These are phyloP conservation scores for Prunella vulgaris DNA, from an alignment of 257 asterid genomes.

Conservation along the genomic window DNA sequence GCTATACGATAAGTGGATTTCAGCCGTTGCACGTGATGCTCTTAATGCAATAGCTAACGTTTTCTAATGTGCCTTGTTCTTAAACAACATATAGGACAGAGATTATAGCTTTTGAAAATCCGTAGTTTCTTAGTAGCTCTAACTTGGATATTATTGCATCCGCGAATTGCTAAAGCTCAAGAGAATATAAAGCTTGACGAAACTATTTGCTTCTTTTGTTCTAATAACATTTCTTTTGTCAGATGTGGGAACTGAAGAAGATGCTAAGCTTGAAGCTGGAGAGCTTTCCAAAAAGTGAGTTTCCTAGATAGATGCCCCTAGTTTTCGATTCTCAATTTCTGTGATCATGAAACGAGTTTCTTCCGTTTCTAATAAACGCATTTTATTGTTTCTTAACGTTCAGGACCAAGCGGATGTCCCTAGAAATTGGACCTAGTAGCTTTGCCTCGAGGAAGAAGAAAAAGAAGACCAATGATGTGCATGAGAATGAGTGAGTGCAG, in stretches of 20 bases:
- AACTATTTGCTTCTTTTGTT: constrained; percentile 1
- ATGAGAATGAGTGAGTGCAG: constrained; percentile 9
- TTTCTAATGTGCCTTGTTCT: neutral
- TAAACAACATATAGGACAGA: neutral
- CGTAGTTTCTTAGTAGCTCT: neutral
- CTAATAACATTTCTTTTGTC: constrained; percentile 21
- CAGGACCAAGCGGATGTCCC: constrained; percentile 80
- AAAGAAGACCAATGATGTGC: constrained; percentile 44
- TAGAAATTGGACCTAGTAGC: constrained; percentile 76
- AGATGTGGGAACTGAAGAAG: constrained; percentile 49
- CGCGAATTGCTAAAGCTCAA: neutral
- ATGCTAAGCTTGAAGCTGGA: constrained; percentile 38
- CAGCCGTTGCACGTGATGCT: neutral
- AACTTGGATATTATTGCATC: neutral
- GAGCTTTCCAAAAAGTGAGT: constrained; percentile 67
- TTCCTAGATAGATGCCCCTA: neutral
- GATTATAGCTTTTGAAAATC: neutral
- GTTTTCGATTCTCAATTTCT: neutral
- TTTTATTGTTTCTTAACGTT: neutral
- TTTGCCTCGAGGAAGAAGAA: constrained; percentile 79
- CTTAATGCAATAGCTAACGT: neutral
- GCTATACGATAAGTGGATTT: neutral
- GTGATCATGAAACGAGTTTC: neutral
- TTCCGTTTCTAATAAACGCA: neutral
- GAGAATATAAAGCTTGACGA: neutral